phyloP scores from a whole-genome alignment of 202 grass and related monocot species.

The Schoenoplectus triqueter region DNA sequence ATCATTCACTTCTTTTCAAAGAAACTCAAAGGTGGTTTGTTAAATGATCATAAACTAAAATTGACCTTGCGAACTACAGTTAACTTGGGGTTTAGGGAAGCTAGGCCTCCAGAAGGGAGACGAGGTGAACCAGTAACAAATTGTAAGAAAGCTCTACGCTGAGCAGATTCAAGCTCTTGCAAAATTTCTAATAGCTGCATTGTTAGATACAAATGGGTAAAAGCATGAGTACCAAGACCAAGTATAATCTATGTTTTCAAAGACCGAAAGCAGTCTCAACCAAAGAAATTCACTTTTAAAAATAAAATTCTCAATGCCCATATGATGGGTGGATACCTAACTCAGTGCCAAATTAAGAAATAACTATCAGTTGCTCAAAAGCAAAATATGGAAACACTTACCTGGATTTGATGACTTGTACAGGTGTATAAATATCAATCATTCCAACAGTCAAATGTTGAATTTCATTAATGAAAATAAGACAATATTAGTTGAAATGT shows the following conservation, averaged over 20 bases:
- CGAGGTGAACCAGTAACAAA: constrained; percentile 94
- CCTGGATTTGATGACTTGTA: neutral
- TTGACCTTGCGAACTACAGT: constrained; percentile 95
- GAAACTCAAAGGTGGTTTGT: constrained; percentile 30
- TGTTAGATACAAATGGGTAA: constrained; percentile 30
- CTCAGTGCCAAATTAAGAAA: neutral
- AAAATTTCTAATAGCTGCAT: constrained; percentile 88
- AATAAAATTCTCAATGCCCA: neutral
- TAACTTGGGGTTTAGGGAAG: constrained; percentile 77
- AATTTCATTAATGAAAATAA: neutral
- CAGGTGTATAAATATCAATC: neutral
- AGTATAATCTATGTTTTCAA: neutral
- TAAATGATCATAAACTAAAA: constrained; percentile 43
- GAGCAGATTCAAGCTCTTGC: constrained; percentile 68
- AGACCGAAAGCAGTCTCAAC: neutral
- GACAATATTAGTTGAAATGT: neutral
- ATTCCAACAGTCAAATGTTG: neutral
- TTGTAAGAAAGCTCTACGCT: constrained; percentile 93
- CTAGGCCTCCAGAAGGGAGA: constrained; percentile 83
- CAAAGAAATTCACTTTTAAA: neutral
- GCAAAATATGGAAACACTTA: neutral
- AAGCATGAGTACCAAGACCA: neutral
- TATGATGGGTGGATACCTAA: neutral
- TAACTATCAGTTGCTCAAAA: neutral
- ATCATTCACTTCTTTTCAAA: neutral